These are phyloP conservation scores for Verticillium tricorpus DNA, from an alignment of 2,329 filamentous ascomycete genomes.

Conservation along the genomic window DNA sequence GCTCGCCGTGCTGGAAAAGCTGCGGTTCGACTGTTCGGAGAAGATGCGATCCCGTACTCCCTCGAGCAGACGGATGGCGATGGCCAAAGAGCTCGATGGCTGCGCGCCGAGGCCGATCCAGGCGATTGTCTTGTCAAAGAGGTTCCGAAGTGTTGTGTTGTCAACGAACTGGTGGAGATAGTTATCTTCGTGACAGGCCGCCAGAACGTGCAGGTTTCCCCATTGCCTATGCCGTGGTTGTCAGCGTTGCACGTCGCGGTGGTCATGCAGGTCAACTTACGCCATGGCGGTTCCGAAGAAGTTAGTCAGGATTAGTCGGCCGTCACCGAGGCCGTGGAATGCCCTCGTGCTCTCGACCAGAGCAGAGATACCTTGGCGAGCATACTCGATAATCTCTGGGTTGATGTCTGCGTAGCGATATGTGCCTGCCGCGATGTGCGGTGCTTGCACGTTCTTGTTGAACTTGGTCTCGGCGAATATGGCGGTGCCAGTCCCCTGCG, in stretches of 20 bases:
- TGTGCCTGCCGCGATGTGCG: constrained; percentile 25
- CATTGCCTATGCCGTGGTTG: constrained; percentile 67
- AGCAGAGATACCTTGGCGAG: constrained; percentile 62
- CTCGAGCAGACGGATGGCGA: constrained; percentile 71
- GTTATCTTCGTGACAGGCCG: constrained; percentile 70
- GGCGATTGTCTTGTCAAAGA: constrained; percentile 69
- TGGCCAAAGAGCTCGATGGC: constrained; percentile 68
- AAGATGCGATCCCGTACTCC: constrained; percentile 46
- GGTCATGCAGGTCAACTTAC: constrained; percentile 53
- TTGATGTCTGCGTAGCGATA: constrained; percentile 32
- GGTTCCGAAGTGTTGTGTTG: constrained; percentile 45
- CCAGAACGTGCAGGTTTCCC: constrained; percentile 88
- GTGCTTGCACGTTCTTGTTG: constrained; percentile 29
- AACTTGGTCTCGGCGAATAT: constrained; percentile 22
- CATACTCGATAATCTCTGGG: constrained; percentile 46
- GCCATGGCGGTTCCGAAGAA: constrained; percentile 93
- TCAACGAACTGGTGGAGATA: constrained; percentile 56
- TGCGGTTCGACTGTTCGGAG: constrained; percentile 24
- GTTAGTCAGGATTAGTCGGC: constrained; percentile 84
- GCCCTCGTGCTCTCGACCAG: constrained; percentile 81
- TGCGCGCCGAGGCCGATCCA: constrained; percentile 69
- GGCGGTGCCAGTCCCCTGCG: constrained; percentile 18
- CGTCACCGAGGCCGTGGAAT: constrained; percentile 61
- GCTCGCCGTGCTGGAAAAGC: constrained; percentile 37
- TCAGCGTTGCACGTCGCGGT: constrained; percentile 3